These are phyloP conservation scores for Nematocida sp. DNA, from an alignment of 371 early-diverging fungal genomes.

Conservation along the genomic window DNA sequence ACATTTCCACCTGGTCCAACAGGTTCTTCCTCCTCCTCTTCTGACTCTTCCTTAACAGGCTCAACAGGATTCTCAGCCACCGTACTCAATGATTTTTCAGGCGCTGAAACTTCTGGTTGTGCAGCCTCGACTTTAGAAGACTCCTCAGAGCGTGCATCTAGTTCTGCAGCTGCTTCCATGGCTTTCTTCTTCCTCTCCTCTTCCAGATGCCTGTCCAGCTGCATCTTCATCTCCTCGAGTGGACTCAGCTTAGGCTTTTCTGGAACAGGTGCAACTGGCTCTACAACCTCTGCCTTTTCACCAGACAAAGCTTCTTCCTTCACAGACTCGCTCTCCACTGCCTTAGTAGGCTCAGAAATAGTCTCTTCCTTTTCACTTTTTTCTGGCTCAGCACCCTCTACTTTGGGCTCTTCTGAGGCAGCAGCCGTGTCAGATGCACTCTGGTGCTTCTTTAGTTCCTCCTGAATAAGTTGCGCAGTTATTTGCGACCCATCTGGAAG, in stretches of 20 bases:
- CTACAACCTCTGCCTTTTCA: no score
- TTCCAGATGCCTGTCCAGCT: not conserved
- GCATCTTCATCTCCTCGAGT: not conserved
- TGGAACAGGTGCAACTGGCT: no score
- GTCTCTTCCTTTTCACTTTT: not conserved
- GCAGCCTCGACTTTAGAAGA: no score
- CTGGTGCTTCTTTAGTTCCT: constrained; percentile 41
- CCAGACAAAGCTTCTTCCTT: not conserved
- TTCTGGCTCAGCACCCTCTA: not conserved
- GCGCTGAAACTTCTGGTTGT: no score
- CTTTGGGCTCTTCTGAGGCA: not conserved
- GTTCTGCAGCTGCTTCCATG: not conserved
- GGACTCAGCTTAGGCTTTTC: no score
- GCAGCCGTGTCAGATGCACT: not conserved
- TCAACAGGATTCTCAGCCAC: no score
- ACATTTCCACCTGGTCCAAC: no score
- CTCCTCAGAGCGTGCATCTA: not conserved
- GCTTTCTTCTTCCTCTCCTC: not conserved
- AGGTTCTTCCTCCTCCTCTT: no score
- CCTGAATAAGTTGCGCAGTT: constrained; percentile 4
- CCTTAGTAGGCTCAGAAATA: not conserved
- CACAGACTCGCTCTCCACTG: not conserved
- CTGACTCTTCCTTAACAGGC: no score
- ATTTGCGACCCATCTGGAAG: constrained; percentile 17
- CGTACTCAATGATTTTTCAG: no score